These are phyloP conservation scores for Haplographium delicatum DNA, from an alignment of 495 filamentous ascomycete species.

Conservation along the genomic window DNA sequence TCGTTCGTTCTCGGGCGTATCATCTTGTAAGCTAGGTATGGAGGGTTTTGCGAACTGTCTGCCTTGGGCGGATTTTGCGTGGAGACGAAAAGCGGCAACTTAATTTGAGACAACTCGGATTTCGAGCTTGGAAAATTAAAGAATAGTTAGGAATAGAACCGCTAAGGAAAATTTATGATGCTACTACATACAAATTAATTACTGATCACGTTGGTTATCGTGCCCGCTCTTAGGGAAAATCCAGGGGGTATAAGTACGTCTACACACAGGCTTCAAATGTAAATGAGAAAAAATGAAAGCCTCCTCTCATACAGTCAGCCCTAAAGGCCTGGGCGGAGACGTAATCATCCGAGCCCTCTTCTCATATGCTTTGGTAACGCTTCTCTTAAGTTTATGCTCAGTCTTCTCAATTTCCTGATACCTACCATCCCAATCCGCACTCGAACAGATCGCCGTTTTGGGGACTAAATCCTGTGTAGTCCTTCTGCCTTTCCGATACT, in stretches of 20 bases:
- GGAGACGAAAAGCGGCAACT: conserved; percentile 2
- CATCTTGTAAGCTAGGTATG: neutral
- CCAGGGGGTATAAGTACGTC: too few relatives aligned
- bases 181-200: neutral
- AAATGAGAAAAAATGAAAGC: too few relatives aligned
- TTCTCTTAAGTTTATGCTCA: neutral
- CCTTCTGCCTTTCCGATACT: conserved; percentile 5
- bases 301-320: neutral
- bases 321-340: neutral
- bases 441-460: neutral
- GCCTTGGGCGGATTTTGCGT: neutral
- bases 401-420: neutral
- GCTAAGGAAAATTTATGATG: too few relatives aligned
- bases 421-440: neutral
- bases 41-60: neutral
- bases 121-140: too few relatives aligned
- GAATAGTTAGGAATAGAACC: too few relatives aligned
- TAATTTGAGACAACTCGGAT: too few relatives aligned
- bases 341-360: conserved; percentile 9
- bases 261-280: too few relatives aligned
- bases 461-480: conserved; percentile 4
- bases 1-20: conserved; percentile 1
- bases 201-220: neutral
- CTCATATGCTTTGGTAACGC: conserved; percentile 1
- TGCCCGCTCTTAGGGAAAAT: too few relatives aligned